Conservation (phyloP, 805 yeast genomes). For the Candida pini region DNA sequence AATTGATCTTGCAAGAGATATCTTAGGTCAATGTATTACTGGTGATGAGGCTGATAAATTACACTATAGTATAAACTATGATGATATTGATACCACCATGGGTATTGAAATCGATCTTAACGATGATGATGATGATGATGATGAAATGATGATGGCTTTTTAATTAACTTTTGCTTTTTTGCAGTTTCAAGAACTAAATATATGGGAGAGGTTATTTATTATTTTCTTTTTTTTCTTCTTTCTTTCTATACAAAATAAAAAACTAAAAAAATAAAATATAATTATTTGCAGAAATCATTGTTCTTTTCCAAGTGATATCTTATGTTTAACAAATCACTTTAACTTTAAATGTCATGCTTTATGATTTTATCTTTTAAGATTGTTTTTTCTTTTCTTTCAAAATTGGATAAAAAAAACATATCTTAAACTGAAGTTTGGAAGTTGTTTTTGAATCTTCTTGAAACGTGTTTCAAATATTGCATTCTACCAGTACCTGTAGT, state of each 20-base stretch:
- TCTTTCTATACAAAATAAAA: background rate
- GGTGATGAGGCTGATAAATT: constrained; percentile 77
- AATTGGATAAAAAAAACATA: background rate
- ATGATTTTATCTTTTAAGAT: too few relatives aligned
- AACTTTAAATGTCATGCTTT: background rate
- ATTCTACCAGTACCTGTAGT: constrained; percentile 99
- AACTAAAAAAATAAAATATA: background rate
- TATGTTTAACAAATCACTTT: too few relatives aligned
- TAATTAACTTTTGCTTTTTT: too few relatives aligned
- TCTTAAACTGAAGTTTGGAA: constrained; percentile 65
- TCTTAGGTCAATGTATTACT: constrained; percentile 61
- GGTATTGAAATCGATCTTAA: constrained; percentile 24
- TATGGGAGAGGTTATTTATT: too few relatives aligned
- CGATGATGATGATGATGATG: constrained; percentile 15
- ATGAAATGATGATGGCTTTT: too few relatives aligned
- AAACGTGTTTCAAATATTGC: constrained; percentile 94
- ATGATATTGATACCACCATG: too few relatives aligned
- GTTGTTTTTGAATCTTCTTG: constrained; percentile 98
- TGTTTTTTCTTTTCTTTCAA: background rate
- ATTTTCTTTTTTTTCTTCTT: background rate
- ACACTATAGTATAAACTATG: constrained; percentile 58
- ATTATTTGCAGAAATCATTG: too few relatives aligned
- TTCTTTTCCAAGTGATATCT: too few relatives aligned
- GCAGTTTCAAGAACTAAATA: too few relatives aligned
- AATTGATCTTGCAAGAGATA: constrained; percentile 64